Base-by-base conservation (phyloP, 805 yeast species). In the Saccharomycopsis javanensis region DNA sequence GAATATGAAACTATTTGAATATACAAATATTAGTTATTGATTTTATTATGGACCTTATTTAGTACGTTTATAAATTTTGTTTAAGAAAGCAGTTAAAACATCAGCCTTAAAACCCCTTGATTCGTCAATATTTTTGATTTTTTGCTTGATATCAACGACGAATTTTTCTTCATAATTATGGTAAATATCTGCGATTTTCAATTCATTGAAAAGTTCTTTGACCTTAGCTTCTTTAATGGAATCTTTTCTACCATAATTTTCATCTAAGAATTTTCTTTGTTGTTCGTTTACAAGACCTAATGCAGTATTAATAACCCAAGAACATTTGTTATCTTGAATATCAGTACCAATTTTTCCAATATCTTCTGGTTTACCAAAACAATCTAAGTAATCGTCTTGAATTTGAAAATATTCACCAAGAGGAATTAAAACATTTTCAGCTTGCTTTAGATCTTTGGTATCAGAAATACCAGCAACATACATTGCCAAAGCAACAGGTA, bases 341-440 rank as follows among this genome's bases (percentile, higher is more conserved):
- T 94, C 99, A 60, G 99, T 94, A 64, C 99, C 99, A 65, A 94
- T 89, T 78, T 94, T 94, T 62, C 99, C 99, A 68, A 91, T 94
- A 67, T 92, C 89, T 69, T 88, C 95, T 48, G 99, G 97, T 66
- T 92, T 89, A 63, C 99, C 99, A 68, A 88, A 94, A 72, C 97
- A 88, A 73, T 94, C 99, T 64, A 94, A 80, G 75, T 79, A 94
- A 72, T 94, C 99, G 70, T 94, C 99, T 75, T 94, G 99, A 65
- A 94, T 88, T 77, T 94, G 99, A 85, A 94, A 94, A 72, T 94
- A 94, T 72, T 94, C 97, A 59, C 99, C 99, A 64, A 94, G 80
- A 57, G 97, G 97, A 63, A 94, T 83, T 71, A 94, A 79, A 46
- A 94, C 83, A 64, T 88, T 94, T 61, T 77, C 79, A 18, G 89